Evolutionary conservation across 257 asterid species (phyloP).

Genomic region (Solanum infundibuliforme): DNA sequence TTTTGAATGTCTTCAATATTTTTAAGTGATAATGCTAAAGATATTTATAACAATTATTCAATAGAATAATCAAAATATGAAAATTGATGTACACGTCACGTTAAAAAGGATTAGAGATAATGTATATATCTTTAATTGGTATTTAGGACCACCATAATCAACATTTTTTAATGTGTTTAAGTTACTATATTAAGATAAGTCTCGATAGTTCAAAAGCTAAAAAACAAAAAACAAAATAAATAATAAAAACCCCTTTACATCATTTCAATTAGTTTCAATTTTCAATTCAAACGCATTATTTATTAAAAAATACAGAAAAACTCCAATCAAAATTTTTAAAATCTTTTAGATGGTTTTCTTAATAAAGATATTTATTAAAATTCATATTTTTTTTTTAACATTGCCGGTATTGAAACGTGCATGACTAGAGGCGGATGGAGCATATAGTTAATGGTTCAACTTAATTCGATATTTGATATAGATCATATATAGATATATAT

Average conservation of each 20-base stretch:
- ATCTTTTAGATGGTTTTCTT: not conserved
- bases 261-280: not conserved
- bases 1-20: not conserved
- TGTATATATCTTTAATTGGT: not conserved
- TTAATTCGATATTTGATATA: not conserved
- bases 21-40: not conserved
- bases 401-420: not conserved
- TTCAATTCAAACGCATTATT: not conserved
- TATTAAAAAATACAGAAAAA: too few species aligned
- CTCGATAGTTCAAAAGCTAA: not conserved
- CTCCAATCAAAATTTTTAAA: too few species aligned
- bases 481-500: not conserved
- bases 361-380: not conserved
- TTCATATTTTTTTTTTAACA: not conserved
- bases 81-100: too few species aligned
- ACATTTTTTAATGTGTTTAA: too few species aligned
- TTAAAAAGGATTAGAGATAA: too few species aligned
- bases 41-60: not conserved
- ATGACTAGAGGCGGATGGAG: not conserved
- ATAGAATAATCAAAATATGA: too few species aligned
- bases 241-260: not conserved
- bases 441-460: not conserved
- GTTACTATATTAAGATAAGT: not conserved
- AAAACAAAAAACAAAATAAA: too few species aligned
- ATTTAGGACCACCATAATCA: not conserved